These are phyloP conservation scores for Pyricularia pennisetigena DNA, from an alignment of 2,329 filamentous ascomycete genomes.

Conservation along the genomic window DNA sequence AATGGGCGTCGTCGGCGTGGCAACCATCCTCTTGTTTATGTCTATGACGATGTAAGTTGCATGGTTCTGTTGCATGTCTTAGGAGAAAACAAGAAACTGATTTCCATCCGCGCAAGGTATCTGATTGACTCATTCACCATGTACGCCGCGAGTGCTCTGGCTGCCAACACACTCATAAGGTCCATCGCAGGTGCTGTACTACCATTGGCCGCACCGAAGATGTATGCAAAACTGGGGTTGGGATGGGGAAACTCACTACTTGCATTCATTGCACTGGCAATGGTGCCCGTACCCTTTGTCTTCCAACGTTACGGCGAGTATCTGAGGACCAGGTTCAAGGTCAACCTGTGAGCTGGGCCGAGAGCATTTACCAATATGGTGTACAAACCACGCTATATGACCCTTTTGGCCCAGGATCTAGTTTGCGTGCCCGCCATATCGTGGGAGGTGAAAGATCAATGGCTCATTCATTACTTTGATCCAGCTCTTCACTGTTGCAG, in stretches of 20 bases:
- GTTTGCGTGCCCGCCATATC: too few relatives aligned
- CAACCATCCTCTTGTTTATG: conserved; percentile 1
- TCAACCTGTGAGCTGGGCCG: neutral
- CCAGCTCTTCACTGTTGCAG: too few relatives aligned
- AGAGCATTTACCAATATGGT: neutral
- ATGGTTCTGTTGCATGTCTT: neutral
- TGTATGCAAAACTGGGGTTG: conserved; percentile 39
- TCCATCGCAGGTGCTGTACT: conserved; percentile 47
- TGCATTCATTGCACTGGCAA: conserved; percentile 34
- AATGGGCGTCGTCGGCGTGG: conserved; percentile 22
- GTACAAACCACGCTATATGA: neutral
- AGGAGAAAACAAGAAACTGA: neutral
- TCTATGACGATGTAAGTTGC: neutral
- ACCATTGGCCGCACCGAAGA: conserved; percentile 46
- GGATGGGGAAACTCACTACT: conserved; percentile 26
- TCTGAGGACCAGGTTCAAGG: conserved; percentile 7
- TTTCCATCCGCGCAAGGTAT: conserved; percentile 18
- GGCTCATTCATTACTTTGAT: too few relatives aligned
- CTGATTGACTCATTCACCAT: conserved; percentile 43
- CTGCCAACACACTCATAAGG: conserved; percentile 52
- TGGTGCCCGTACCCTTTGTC: conserved; percentile 40
- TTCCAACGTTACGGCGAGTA: conserved; percentile 41
- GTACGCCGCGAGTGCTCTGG: conserved; percentile 53
- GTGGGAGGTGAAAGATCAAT: too few relatives aligned
- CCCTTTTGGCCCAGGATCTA: too few relatives aligned